A percentile compares a stretch with the other conserved stretches of the same genome.
These are phyloP conservation scores for Meyerozyma elateridarum DNA, from an alignment of 1,139 yeast genomes.

Conservation along the genomic window DNA sequence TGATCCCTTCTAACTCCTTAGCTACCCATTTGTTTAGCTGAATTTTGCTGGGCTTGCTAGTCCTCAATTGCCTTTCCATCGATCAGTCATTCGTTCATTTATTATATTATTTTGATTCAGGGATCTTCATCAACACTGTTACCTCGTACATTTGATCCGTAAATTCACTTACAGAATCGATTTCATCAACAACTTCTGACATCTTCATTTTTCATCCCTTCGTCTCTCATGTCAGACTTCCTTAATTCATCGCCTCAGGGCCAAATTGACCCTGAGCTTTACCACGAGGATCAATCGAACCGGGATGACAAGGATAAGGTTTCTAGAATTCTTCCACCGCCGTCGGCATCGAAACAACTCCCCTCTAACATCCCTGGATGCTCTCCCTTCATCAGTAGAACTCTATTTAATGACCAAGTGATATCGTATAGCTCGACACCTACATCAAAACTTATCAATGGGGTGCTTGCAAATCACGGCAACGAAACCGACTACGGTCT, in stretches of 20 bases:
- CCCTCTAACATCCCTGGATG: constrained; percentile 31
- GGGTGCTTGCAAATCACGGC: constrained; percentile 12
- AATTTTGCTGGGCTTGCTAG: too few species aligned
- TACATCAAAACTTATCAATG: constrained; percentile 22
- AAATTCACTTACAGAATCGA: too few species aligned
- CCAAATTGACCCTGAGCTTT: constrained; percentile 26
- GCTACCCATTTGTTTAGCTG: too few species aligned
- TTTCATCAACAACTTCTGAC: too few species aligned
- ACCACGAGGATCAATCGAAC: constrained; percentile 11
- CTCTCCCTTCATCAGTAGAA: constrained; percentile 42
- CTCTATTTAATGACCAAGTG: constrained; percentile 33
- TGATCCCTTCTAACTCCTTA: too few species aligned
- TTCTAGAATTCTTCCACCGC: constrained; percentile 14
- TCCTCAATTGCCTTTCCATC: too few species aligned
- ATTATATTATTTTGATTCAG: too few species aligned
- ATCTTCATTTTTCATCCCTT: too few species aligned
- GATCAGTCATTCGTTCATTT: too few species aligned
- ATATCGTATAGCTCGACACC: constrained; percentile 38
- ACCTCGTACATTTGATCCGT: too few species aligned
- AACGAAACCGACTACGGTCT: constrained; percentile 30
- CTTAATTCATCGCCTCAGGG: constrained; percentile 35
- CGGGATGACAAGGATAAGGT: constrained; percentile 12
- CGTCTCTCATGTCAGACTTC: constrained; percentile 33
- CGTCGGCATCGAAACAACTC: constrained; percentile 24
- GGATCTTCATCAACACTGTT: too few species aligned